phyloP scores from a whole-genome alignment of 768 basidiomycete species.

The Suillus paluster region DNA sequence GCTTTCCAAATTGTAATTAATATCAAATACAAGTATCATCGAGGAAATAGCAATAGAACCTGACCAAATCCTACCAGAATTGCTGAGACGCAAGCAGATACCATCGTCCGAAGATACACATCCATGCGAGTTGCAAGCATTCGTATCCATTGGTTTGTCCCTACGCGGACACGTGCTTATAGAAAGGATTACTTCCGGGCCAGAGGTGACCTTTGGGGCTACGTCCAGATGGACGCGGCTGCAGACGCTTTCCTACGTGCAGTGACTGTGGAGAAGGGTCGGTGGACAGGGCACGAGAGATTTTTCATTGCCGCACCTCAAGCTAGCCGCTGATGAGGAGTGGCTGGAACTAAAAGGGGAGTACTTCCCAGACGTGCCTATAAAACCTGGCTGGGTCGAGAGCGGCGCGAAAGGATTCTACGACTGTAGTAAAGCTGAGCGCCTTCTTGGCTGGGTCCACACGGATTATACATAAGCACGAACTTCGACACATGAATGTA shows the following conservation, averaged over 20 bases:
- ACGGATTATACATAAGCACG: constrained; percentile 30
- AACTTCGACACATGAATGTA: not conserved
- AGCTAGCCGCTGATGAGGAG: constrained; percentile 48
- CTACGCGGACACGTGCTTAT: constrained; percentile 40
- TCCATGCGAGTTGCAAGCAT: constrained; percentile 69
- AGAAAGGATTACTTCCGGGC: constrained; percentile 30
- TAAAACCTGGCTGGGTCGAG: constrained; percentile 49
- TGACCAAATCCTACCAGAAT: constrained; percentile 44
- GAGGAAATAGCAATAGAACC: not conserved
- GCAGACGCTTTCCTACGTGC: constrained; percentile 70
- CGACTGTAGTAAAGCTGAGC: constrained; percentile 66
- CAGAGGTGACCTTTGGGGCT: constrained; percentile 67
- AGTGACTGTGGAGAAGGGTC: constrained; percentile 46
- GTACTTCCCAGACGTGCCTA: constrained; percentile 58
- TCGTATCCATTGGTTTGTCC: constrained; percentile 61
- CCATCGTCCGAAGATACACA: constrained; percentile 64
- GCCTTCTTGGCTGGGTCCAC: constrained; percentile 68
- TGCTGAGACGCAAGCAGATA: constrained; percentile 69
- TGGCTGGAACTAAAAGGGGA: constrained; percentile 48
- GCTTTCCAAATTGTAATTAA: constrained; percentile 65
- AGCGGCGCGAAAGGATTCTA: constrained; percentile 56
- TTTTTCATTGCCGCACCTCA: constrained; percentile 72
- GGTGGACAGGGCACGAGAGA: constrained; percentile 64
- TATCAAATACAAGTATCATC: not conserved
- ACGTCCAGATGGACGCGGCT: constrained; percentile 66